A percentile compares a stretch with the other conserved stretches of the same genome.
Evolutionary conservation across 805 yeast genomes (phyloP).

Genomic region (Dipodascus albidus): DNA sequence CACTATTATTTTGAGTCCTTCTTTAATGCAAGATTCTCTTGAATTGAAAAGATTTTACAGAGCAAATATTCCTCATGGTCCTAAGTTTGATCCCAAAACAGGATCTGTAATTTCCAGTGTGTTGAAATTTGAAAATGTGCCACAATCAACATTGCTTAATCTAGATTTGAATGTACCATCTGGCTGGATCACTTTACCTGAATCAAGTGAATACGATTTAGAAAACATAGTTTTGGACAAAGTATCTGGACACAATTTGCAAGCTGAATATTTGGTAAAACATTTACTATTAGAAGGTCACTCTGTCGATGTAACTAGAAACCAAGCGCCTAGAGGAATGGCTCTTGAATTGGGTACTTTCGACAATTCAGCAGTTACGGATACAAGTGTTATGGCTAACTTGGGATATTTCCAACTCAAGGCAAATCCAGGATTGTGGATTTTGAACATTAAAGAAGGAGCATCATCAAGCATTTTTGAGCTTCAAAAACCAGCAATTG

Average conservation of each 20-base stretch:
- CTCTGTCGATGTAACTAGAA: slow-evolving; percentile 35
- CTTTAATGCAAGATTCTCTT: slow-evolving; percentile 27
- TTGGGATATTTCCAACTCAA: slow-evolving; percentile 77
- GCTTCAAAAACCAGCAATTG: slow-evolving; percentile 12
- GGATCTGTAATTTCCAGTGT: slow-evolving; percentile 18
- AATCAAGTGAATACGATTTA: slow-evolving; percentile 43
- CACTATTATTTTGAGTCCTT: slow-evolving; percentile 48
- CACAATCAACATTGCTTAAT: slow-evolving; percentile 40
- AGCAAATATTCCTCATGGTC: slow-evolving; percentile 30
- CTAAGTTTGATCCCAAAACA: slow-evolving; percentile 19
- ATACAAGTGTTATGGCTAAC: slow-evolving; percentile 65
- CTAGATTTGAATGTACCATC: slow-evolving; percentile 48
- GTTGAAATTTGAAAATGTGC: slow-evolving; percentile 36
- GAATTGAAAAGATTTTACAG: slow-evolving; percentile 51
- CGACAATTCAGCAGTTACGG: slow-evolving; percentile 26
- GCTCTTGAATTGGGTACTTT: slow-evolving; percentile 31
- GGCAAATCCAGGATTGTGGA: slow-evolving; percentile 63
- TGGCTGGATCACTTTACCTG: slow-evolving; percentile 55
- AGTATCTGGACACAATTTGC: slow-evolving; percentile 23
- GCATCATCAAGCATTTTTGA: slow-evolving; percentile 32
- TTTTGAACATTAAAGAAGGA: slow-evolving; percentile 35
- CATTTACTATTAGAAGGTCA: slow-evolving; percentile 61
- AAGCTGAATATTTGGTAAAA: slow-evolving; percentile 40
- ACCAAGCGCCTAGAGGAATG: slow-evolving; percentile 40
- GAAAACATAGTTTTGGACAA: slow-evolving; percentile 45